Base-by-base conservation (phyloP, 2,329 filamentous ascomycete genomes). In the Pseudocercospora macadamiae region DNA sequence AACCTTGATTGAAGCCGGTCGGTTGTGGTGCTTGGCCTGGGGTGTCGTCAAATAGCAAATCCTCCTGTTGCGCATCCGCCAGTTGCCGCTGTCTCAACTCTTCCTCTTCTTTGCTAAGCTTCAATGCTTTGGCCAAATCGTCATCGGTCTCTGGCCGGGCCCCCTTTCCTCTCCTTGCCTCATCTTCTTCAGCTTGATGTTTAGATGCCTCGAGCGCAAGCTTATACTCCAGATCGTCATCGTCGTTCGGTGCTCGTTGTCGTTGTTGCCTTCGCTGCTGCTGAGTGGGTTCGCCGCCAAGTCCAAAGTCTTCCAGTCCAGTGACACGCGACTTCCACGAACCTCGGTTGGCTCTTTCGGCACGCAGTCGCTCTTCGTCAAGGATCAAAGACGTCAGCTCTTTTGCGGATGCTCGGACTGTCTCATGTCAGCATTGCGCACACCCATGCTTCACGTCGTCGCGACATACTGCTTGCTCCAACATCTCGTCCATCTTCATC, bases 241-340 rank as follows among this genome's bases (percentile, higher is more conserved):
- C 91, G 3, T 93, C 89, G 61, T 55, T 57, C 48, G 42, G 59
- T 42, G 39, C 57, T 63, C 57, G 61, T 47, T 57, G 61, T 44
- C 69, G 65, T 44, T 71, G 67, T 48, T 78, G 78, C 36, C 75
- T 80, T 7, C 67, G 63, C 30, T 64, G 63, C 34, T 65, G 62
- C 28, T 52, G 54, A 18, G 55, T 61, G 4, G 64, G 62, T 81
- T 55, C 73, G 42, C 76, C 77, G 25, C 75, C 76, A 54, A 77
- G 68, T 14, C 64, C 64, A 30, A 64, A 64, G 26, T 65, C 65
- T 65, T 97, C 95, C 42, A 97, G 87, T 18, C 95, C 95, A 28
- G 88, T 92, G 32, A 99, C 95, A 60, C 95, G 89, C 53, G 93
- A 96, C 77, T 99, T 99, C 95, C 95, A 99, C 2, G 90, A 86